Base-by-base conservation (phyloP, 1,284 basidiomycete species). In the Puccinia hordei region DNA sequence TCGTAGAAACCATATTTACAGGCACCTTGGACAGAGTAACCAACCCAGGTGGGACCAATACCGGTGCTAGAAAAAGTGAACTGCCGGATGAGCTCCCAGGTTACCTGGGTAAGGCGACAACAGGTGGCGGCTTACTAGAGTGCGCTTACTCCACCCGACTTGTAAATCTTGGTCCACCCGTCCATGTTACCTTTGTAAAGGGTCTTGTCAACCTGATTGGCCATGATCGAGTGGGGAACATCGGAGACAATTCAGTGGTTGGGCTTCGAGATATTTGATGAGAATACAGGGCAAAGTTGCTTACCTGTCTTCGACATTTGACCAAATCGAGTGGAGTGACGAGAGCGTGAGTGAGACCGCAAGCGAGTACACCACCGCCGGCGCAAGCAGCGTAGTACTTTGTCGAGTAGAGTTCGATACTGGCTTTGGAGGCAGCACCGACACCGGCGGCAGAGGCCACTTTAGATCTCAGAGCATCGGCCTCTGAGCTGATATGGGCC, bases 1-100 rank as follows among this genome's bases (percentile, higher is more conserved):
- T 85, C 84, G 83, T 85, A 85, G 82, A 85, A 83, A 35, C 84
- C 84, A 82, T 85, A 85, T 82, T 85, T 85, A 79, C 83, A 82
- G 65, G 84, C 83, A 65, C 84, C 84, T 81, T 85, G 84, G 82
- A 85, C 82, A 22, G 84, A 84, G 82, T 85, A 85, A 75, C 84
- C 84, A 82, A 84, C 81, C 72, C 83, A 82, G 33, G 84, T 85
- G 53, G 84, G 84, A 49, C 82, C 82, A 81, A 85, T 80, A 78
- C 84, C 84, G 68, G 84, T 85, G 82, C 83, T 84, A 65, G 17
- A 59, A 22, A n/a, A 12, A 49, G 49, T 22, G n/a, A 38, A 68
- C 53, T 19, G 12, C 49, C 35, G n/a, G 63, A 59, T 66, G 51
- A 66, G 49, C 19, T 24, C 12, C 19, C 10, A 22, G 33, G 10